Conservation (phyloP, 768 basidiomycete genomes). For the Hygrophorus russula region DNA sequence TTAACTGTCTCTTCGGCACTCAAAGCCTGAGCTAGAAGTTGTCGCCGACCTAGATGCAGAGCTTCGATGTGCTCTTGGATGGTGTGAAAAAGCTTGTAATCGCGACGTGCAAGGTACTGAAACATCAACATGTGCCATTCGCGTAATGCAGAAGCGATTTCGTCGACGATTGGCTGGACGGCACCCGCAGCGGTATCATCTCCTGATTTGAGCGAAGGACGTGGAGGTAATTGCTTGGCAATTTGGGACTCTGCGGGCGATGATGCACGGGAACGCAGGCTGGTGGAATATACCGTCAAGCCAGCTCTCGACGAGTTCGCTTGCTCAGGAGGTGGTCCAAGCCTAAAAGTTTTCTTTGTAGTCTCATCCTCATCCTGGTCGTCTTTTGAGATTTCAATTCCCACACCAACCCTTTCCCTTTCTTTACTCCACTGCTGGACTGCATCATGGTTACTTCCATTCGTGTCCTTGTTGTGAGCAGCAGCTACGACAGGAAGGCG, state of each 20-base stretch:
- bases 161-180: conserved; percentile 86
- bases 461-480: conserved; percentile 30
- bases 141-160: conserved; percentile 90
- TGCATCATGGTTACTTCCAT: conserved; percentile 13
- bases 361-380: conserved; percentile 41
- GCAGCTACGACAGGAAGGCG: conserved; percentile 68
- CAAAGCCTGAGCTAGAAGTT: conserved; percentile 79
- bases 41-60: conserved; percentile 83
- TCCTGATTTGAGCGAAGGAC: conserved; percentile 90
- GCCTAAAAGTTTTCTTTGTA: conserved; percentile 47
- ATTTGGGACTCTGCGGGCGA: conserved; percentile 55
- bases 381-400: conserved; percentile 49
- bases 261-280: conserved; percentile 51
- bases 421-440: not conserved
- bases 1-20: conserved; percentile 77
- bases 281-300: conserved; percentile 61
- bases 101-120: conserved; percentile 77
- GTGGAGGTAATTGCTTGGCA: conserved; percentile 70
- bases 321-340: conserved; percentile 66
- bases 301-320: conserved; percentile 63
- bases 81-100: conserved; percentile 80
- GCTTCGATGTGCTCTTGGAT: conserved; percentile 87
- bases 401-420: conserved; percentile 2
- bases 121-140: conserved; percentile 95
- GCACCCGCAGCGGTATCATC: conserved; percentile 85